Base-by-base conservation (phyloP, 2,329 filamentous ascomycete genomes). In the Cytospora mali region DNA sequence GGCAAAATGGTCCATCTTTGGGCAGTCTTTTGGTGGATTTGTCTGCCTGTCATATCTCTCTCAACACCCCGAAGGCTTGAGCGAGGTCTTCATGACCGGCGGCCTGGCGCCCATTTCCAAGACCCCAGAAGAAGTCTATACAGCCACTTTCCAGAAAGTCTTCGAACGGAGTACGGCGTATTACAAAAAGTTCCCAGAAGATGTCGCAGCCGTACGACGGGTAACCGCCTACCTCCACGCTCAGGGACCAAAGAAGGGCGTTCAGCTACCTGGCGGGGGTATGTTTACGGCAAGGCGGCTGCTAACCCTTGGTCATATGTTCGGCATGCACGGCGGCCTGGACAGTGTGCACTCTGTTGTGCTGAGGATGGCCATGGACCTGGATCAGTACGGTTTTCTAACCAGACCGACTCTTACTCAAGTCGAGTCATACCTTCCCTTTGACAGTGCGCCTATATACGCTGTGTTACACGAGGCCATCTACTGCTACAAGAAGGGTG, bases 11-110 rank as follows among this genome's bases (percentile, higher is more conserved):
- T 90, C 88, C 62, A 84, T 95, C 31, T 89, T 96, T 66, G 94
- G 94, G 10, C 94, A 97, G 77, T 93, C 89, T 18, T 98, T 96
- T 74, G 94, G 94, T 46, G 94, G 94, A 1, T 97, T 97, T 75
- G 91, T 93, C 71, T 84, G 82, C 54, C 80, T 92, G 35, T 94
- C 90, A 9, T 98, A 97, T 74, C 83, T 98, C 18, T 95, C 90
- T 2, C 87, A 91, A 73, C 88, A 85, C 69, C 91, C 92, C 0
- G 84, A 92, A 62, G 90, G 90, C 1, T 76, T 98, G 27, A 86
- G 87, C 31, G 94, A 98, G 77, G 86, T 87, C 27, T 98, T 96
- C 72, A 81, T 93, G 35, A 91, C 90, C 13, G 94, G 94, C 42
- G 94, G 94, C 0, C 80, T 97, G 51, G 89, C 92, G 16, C 91